Evolutionary conservation across 768 basidiomycete species (phyloP), one percentile per base, ranked within the genome.

Genomic region (Lactarius psammicola): DNA sequence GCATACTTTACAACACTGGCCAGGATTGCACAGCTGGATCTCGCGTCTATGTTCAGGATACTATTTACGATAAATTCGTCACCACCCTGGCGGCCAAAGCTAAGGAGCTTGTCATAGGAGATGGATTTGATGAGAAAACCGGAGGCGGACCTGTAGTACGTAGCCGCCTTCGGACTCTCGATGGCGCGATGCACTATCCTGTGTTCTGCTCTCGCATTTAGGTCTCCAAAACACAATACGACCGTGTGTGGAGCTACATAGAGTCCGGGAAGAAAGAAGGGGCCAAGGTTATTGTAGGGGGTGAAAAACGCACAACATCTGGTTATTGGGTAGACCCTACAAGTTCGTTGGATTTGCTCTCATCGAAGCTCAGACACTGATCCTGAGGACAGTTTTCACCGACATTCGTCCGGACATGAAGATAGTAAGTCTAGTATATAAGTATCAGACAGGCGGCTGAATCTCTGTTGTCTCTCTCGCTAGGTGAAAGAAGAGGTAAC

Each of bases 1-100:
- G 94, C 26, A 89, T 95, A 63, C 87, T 88, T 71, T 94, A 91
- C 77, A 93, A 93, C 71, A 86, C 89, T 40, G 92, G 93, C n/a
- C 92, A 96, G 76, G 92, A 94, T 73, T 97, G 95, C 76, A 93
- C 91, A 3, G 94, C 94, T 28, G 94, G 95, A 46, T 95, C 94
- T 38, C 85, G 95, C 17, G 78, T 95, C 42, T 94, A 92, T 73
- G 93, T 94, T 26, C 94, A 98, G 73, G 89, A 94, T 60, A 82
- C 83, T 28, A 81, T 95, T 59, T 92, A 97, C 74, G 92, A 97
- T 74, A 87, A 86, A 74, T 95, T 97, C 75, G 72, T 95, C 34
- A 75, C 80, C 33, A 69, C 87, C 60, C 77, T 94, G 46, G 83
- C 88, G 15, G 76, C 79, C 26, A 88, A 88, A 74, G 86, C 88